Conservation (phyloP, 2,329 filamentous ascomycete species). For the Trichophyton equinum region DNA sequence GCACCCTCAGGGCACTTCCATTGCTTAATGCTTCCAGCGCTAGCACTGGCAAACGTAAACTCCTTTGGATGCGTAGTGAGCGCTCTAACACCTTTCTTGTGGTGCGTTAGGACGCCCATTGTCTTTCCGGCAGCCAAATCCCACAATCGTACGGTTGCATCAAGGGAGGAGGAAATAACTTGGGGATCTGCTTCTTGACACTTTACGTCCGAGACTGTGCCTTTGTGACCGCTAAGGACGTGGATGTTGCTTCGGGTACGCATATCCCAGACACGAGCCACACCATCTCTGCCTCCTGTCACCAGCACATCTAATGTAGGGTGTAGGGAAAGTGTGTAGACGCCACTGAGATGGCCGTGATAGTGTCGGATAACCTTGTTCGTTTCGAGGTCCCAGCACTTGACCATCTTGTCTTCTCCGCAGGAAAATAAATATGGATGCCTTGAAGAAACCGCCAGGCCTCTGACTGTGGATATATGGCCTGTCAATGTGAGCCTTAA, state of each 20-base stretch:
- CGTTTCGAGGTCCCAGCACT: constrained; percentile 99
- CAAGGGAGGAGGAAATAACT: constrained; percentile 84
- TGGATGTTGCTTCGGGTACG: constrained; percentile 90
- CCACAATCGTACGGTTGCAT: constrained; percentile 85
- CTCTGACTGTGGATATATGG: constrained; percentile 86
- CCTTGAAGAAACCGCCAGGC: constrained; percentile 78
- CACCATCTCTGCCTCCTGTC: constrained; percentile 87
- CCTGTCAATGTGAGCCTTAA: constrained; percentile 78
- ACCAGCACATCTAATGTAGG: constrained; percentile 90
- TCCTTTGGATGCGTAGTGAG: constrained; percentile 77
- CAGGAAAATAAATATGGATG: constrained; percentile 97
- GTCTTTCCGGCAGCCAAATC: constrained; percentile 92
- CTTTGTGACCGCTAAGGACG: constrained; percentile 80
- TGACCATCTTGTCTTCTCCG: constrained; percentile 99
- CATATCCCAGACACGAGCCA: constrained; percentile 97
- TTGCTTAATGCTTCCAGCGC: constrained; percentile 91
- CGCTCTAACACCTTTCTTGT: constrained; percentile 91
- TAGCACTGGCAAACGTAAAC: constrained; percentile 90
- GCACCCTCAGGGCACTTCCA: constrained; percentile 98
- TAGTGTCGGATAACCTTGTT: constrained; percentile 98
- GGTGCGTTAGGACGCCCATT: constrained; percentile 90
- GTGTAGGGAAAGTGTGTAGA: constrained; percentile 87
- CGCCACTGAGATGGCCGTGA: constrained; percentile 89
- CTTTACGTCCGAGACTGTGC: constrained; percentile 75
- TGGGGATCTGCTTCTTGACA: constrained; percentile 96